A percentile compares a stretch with the other conserved stretches of the same genome.
phyloP scores from a whole-genome alignment of 2,329 filamentous ascomycete genomes.

The Lojkania enalia region DNA sequence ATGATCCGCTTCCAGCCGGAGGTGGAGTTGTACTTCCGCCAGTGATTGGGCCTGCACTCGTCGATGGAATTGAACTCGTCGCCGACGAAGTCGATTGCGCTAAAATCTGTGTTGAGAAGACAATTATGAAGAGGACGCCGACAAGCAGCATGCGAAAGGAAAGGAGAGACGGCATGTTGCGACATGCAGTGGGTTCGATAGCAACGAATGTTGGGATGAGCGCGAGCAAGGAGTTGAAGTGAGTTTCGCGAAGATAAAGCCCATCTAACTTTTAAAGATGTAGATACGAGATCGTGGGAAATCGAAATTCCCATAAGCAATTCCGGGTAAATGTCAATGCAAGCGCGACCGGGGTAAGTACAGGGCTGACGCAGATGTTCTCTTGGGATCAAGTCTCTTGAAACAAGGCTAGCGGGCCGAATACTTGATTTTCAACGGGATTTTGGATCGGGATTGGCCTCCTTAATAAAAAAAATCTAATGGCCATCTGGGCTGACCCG shows the following conservation, averaged over 20 bases:
- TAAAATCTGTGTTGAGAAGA: slow-evolving; percentile 29
- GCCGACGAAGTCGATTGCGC: slow-evolving; percentile 29
- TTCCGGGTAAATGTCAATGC: slow-evolving; percentile 40
- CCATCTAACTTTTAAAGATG: slow-evolving; percentile 22
- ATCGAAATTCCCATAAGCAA: slow-evolving; percentile 32
- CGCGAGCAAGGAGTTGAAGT: slow-evolving; percentile 18
- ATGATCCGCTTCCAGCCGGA: slow-evolving; percentile 23
- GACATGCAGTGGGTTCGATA: slow-evolving; percentile 16
- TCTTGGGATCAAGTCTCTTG: slow-evolving; percentile 21
- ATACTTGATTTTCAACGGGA: slow-evolving; percentile 28
- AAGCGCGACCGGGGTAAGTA: slow-evolving; percentile 20
- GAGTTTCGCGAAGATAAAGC: slow-evolving; percentile 18
- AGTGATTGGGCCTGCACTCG: slow-evolving; percentile 28
- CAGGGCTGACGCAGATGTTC: slow-evolving; percentile 24
- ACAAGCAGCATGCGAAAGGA: slow-evolving; percentile 38
- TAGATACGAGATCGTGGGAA: slow-evolving; percentile 16
- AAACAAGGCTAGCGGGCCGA: slow-evolving; percentile 23
- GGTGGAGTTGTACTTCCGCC: slow-evolving; percentile 26
- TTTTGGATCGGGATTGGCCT: slow-evolving; percentile 19
- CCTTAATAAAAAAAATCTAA: too few species aligned
- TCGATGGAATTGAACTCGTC: slow-evolving; percentile 12
- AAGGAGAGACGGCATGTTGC: slow-evolving; percentile 37
- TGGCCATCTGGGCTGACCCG: too few species aligned
- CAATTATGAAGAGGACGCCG: slow-evolving; percentile 26
- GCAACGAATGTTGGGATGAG: slow-evolving; percentile 16